Percentiles rank a stretch among this genome's conserved stretches.
Evolutionary conservation across 139 green algal genomes (phyloP).

Genomic region (Astrephomene gubernaculifera): DNA sequence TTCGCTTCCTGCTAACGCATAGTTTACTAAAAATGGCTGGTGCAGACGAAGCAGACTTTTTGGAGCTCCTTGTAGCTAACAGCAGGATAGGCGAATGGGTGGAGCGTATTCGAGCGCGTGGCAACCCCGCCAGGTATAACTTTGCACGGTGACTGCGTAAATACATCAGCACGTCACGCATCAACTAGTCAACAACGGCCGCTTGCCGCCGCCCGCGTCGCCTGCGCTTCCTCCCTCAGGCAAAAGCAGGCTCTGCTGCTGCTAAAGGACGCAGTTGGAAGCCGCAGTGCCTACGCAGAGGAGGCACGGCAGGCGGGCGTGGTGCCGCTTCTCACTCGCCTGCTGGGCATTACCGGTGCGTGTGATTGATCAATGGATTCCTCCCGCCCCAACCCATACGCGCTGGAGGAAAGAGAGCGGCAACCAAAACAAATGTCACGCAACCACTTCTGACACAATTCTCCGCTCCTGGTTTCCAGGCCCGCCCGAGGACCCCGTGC

Average conservation of each 20-base stretch:
- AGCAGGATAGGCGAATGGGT: constrained; percentile 67
- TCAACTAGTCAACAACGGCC: no score
- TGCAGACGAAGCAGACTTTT: constrained; percentile 62
- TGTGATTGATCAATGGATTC: no score
- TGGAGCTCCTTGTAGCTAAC: constrained; percentile 75
- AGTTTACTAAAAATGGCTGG: background rate
- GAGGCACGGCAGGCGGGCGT: constrained; percentile 46
- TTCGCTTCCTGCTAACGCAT: no score
- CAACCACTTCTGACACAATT: no score
- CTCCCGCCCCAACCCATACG: no score
- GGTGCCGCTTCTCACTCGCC: constrained; percentile 24
- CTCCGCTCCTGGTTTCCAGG: no score
- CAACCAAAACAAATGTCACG: no score
- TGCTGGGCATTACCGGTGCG: constrained; percentile 43
- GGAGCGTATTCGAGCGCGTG: constrained; percentile 44
- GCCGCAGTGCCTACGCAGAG: constrained; percentile 46
- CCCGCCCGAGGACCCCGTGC: background rate
- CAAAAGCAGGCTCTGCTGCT: constrained; percentile 55
- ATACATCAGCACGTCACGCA: background rate
- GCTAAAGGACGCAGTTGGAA: constrained; percentile 49
- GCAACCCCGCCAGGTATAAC: background rate
- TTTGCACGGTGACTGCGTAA: background rate
- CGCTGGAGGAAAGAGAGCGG: no score
- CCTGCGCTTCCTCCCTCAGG: constrained; percentile 8
- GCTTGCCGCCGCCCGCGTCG: background rate